Evolutionary conservation across 768 basidiomycete species (phyloP), one percentile per base, ranked within the genome.

Genomic region (Mycena rebaudengoi): DNA sequence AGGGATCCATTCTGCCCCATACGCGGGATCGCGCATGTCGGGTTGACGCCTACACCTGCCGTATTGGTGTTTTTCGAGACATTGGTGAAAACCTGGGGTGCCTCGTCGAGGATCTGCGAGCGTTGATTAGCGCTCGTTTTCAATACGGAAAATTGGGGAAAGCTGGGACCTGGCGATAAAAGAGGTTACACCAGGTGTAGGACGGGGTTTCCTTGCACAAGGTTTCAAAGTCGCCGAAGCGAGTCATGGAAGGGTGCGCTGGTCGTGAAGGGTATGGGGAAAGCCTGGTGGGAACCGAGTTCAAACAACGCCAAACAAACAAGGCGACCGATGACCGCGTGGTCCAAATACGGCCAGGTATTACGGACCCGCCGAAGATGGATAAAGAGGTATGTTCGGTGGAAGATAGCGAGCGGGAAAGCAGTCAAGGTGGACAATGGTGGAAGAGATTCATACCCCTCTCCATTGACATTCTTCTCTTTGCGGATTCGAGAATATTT

Each of bases 121-220:
- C 44, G 60, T 60, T 66, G 72, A 45, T 80, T 74, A 70, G 69
- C 55, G 61, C 64, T 62, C 49, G 59, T 45, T 48, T 52, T 55
- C 51, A 45, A 16, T n/a, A 43, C 32, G 35, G 69, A 25, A 60
- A 62, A 11, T 25, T 55, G 59, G 32, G 61, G 60, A 26, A 69
- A 52, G 71, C 80, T n/a, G n/a, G 68, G 21, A 95, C 89, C 83
- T 97, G 95, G 62, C 86, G 86, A 79, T 95, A 95, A 80, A 97
- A 96, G 69, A 98, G 89, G 74, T 98, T 98, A 79, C 96, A 98
- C 88, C 94, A 92, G 0, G 96, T 87, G 72, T 97, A 91, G 45
- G 91, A 92, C 2, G 94, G 93, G 10, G 86, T 85, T 41, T 85
- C 76, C 40, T 81, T 78, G 75, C 94, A 95, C 52, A 92, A 79